Conservation (phyloP, 2,329 filamentous ascomycete genomes). For the Aspergillus caelatus region DNA sequence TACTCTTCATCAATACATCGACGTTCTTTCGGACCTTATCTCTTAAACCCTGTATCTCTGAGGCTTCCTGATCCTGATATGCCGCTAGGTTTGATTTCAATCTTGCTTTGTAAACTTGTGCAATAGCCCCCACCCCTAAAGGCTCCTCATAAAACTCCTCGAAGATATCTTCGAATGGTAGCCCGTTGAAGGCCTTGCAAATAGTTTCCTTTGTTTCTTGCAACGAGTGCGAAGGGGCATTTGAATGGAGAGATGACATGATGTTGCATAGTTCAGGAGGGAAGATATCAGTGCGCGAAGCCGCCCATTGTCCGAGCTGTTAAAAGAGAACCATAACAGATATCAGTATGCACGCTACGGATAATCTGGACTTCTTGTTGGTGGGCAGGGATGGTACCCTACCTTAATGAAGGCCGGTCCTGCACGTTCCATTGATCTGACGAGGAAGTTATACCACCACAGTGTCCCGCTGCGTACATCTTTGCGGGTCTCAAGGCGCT, state of each 20-base stretch:
- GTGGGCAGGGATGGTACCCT: slow-evolving; percentile 16
- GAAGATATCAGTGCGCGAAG: slow-evolving; percentile 94
- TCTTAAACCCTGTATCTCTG: slow-evolving; percentile 60
- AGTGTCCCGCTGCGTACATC: slow-evolving; percentile 79
- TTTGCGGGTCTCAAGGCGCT: slow-evolving; percentile 63
- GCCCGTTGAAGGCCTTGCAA: slow-evolving; percentile 76
- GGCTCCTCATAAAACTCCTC: slow-evolving; percentile 91
- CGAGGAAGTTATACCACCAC: slow-evolving; percentile 93
- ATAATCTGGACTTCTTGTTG: not conserved
- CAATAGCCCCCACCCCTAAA: slow-evolving; percentile 91
- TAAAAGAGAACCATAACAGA: not conserved
- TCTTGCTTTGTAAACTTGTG: slow-evolving; percentile 96
- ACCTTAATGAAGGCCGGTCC: slow-evolving; percentile 98
- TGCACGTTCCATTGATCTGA: slow-evolving; percentile 85
- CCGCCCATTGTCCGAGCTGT: slow-evolving; percentile 95
- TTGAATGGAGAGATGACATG: slow-evolving; percentile 93
- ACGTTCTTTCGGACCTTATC: slow-evolving; percentile 78
- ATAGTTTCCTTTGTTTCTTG: slow-evolving; percentile 78
- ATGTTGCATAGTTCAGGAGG: slow-evolving; percentile 86
- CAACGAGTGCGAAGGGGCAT: slow-evolving; percentile 89
- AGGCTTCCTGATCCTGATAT: slow-evolving; percentile 60
- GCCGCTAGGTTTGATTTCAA: slow-evolving; percentile 76
- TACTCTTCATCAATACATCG: slow-evolving; percentile 82
- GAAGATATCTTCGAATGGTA: slow-evolving; percentile 86
- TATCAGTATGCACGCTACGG: slow-evolving; percentile 4